Conservation (phyloP, 306 rosid species). For the barrel medic (Medicago truncatula) region MtrunA17r5.0-ANR NC_053042.1:49360501-49361000, state of each 20-base stretch:
- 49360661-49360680: conserved; percentile 70
- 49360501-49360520: conserved; percentile 85
- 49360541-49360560: conserved; percentile 71
- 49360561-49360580: conserved; percentile 86
- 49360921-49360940: conserved; percentile 70
- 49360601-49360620: conserved; percentile 74
- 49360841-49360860: conserved; percentile 71
- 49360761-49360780: conserved; percentile 60
- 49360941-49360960: conserved; percentile 78
- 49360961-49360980: conserved; percentile 79
- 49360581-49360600: conserved; percentile 80
- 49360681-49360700: conserved; percentile 60
- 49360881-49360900: conserved; percentile 68
- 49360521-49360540: conserved; percentile 85
- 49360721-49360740: conserved; percentile 83
- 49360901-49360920: conserved; percentile 70
- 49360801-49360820: conserved; percentile 78
- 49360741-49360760: conserved; percentile 89
- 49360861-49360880: conserved; percentile 73
- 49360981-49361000: conserved; percentile 57
- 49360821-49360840: conserved; percentile 66
- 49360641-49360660: conserved; percentile 87
- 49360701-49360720: conserved; percentile 73
- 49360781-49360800: conserved; percentile 79
- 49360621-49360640: conserved; percentile 70